Percentiles rank a stretch among this genome's conserved stretches.
Conservation (phyloP, 108 stramenopile genomes). For the Bacterosira constricta region DNA sequence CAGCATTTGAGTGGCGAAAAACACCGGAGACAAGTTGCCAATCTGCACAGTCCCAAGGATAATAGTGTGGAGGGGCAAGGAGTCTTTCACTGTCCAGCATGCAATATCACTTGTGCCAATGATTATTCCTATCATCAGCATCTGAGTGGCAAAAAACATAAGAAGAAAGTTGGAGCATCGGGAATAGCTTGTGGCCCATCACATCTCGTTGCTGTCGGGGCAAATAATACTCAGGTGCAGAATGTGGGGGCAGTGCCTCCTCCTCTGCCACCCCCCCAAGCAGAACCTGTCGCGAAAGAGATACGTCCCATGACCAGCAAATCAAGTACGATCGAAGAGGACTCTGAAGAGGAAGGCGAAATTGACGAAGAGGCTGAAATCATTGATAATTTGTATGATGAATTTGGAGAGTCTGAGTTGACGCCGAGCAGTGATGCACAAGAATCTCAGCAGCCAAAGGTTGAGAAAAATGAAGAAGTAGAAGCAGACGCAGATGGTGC, state of each 20-base stretch:
- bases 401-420: conserved; percentile 23
- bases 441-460: not conserved
- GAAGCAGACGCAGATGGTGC: not conserved
- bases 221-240: not conserved
- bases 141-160: conserved; percentile 28
- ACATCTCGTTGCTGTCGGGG: not conserved
- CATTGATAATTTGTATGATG: conserved; percentile 43
- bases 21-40: not conserved
- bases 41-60: not conserved
- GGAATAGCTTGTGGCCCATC: not conserved
- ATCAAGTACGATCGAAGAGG: not conserved
- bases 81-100: conserved; percentile 1
- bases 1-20: conserved; percentile 15
- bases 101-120: conserved; percentile 11
- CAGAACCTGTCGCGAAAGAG: not conserved
- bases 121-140: conserved; percentile 10
- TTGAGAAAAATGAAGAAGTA: not conserved
- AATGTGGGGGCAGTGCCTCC: not conserved
- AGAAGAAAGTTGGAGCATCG: conserved; percentile 3
- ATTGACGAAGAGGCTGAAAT: conserved; percentile 47
- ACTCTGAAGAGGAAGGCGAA: conserved; percentile 50
- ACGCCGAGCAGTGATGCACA: not conserved
- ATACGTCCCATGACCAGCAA: not conserved
- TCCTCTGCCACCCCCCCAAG: not conserved
- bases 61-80: not conserved